Base-by-base conservation (phyloP, 176 grass and related monocot genomes). In the Pontederia paniculata region DNA sequence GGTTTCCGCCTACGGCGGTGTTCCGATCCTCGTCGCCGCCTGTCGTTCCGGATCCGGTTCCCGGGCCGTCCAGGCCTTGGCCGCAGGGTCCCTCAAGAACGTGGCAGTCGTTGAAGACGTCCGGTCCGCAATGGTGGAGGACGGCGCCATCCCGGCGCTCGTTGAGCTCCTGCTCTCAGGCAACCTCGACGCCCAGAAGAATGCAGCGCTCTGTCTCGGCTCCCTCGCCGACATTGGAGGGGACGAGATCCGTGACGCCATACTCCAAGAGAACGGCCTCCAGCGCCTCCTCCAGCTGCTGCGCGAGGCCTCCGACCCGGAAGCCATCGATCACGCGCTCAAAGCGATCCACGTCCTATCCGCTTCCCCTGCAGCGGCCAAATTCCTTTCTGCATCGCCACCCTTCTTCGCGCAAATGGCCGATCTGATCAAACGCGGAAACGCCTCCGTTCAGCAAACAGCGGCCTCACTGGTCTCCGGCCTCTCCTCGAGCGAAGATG, bases 1-100 rank as follows among this genome's bases (percentile, higher is more conserved):
- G 20, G 69, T 86, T 2, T 81, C 83, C 1, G 88, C 88, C 4
- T 94, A 94, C 54, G 88, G 88, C 41, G 88, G 88, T 2, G 72
- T 87, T 22, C 60, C 79, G 55, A 56, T 87, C 56, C 72, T 94
- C 61, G 47, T 94, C 42, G 73, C 73, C 53, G 83, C 88, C 8
- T 94, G 88, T 67, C 76, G 80, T 3, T 72, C 80, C 48, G 83
- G 83, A 69, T 83, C 79, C 8, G 73, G 76, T 11, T 75, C 88
- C 17, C 62, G 77, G 4, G 59, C 57, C 16, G 37, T 83, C 62
- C 79, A 83, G 58, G 63, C 73, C 10, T 67, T 81, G 11, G 70
- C 83, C 9, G 88, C 58, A 18, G 68, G 76, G 12, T 78, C 73
- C 16, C 75, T 94, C 42, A 86, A 70, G 43, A 94, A 87, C 50